Evolutionary conservation across 192 early-diverging fungal genomes (phyloP), one percentile per base, ranked within the genome.

Genomic region (Entomortierella parvispora): DNA sequence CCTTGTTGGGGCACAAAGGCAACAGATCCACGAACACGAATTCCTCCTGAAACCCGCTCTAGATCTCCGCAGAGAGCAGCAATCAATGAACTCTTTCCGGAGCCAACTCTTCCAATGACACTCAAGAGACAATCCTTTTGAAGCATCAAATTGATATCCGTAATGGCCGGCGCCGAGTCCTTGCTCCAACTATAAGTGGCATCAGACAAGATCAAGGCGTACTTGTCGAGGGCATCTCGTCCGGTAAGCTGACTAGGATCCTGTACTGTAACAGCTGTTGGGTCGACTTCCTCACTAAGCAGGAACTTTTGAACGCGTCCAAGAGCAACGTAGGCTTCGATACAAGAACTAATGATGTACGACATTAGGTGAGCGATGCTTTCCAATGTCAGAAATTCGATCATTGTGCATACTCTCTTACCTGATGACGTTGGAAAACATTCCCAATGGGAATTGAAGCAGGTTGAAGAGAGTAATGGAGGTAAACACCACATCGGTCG

Each of bases 401-500:
- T n/a, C n/a, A n/a, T n/a, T n/a, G n/a, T n/a, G 37, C 5, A 40
- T 40, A 12, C 5, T 12, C 5, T 40, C 37, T 17, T 92, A 85
- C 29, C 89, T 89, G 44, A 99, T 91, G 14, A 97, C 90, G 33
- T 67, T 89, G 0, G 97, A 96, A 65, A 98, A 92, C 49, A 93
- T 87, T 31, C 86, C 50, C 18, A 97, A 81, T 48, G 97, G 95
- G 86, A 97, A 96, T 81, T 93, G 92, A 15, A 98, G 82, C 50
- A 96, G 79, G 83, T 96, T 96, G 88, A 99, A 97, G 10, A 99
- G 82, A 6, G 95, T 71, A 44, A 99, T 86, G 6, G 95, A 89
- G 3, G 95, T 92, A 72, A 98, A 98, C 0, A 93, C 91, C 59
- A 93, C 70, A 64, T 88, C 84, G 25, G 90, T 82, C 0, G 89